Evolutionary conservation across 106 monocot genomes (phyloP).

Genomic region (Posidonia australis): DNA sequence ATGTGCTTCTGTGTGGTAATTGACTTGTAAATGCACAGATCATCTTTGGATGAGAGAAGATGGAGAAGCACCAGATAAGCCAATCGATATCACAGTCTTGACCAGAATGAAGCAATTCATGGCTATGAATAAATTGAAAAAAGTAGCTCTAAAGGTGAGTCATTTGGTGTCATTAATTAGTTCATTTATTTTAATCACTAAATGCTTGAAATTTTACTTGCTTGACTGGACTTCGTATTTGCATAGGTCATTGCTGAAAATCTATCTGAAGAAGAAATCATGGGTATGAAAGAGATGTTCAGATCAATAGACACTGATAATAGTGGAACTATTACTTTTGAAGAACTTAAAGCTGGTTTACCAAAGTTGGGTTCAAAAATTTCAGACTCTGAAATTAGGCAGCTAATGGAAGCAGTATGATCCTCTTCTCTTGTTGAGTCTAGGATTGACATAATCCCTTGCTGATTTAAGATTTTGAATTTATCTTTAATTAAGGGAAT

Average conservation of each 20-base stretch:
- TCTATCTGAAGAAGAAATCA: conserved; percentile 80
- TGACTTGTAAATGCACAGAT: conserved; percentile 10
- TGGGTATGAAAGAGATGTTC: conserved; percentile 73
- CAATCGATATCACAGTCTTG: conserved; percentile 22
- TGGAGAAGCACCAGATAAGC: conserved; percentile 26
- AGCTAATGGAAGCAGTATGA: conserved; percentile 77
- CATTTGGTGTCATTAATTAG: neutral
- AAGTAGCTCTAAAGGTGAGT: conserved; percentile 22
- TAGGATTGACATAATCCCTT: no score
- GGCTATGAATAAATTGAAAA: conserved; percentile 29
- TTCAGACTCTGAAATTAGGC: conserved; percentile 57
- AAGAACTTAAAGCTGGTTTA: conserved; percentile 64
- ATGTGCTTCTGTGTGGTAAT: neutral
- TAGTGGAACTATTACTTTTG: conserved; percentile 70
- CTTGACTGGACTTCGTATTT: neutral
- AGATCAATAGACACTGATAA: conserved; percentile 66
- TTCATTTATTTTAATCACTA: neutral
- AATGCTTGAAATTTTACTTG: neutral
- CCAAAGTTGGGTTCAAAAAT: conserved; percentile 47
- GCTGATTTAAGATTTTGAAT: no score
- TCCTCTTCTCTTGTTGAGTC: neutral
- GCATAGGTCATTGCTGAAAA: conserved; percentile 69
- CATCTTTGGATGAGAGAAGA: conserved; percentile 26
- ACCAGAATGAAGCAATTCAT: conserved; percentile 29
- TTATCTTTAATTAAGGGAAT: no score